Evolutionary conservation across 2,329 filamentous ascomycete species (phyloP).

Genomic region (Chrysosporium keratinophilum): DNA sequence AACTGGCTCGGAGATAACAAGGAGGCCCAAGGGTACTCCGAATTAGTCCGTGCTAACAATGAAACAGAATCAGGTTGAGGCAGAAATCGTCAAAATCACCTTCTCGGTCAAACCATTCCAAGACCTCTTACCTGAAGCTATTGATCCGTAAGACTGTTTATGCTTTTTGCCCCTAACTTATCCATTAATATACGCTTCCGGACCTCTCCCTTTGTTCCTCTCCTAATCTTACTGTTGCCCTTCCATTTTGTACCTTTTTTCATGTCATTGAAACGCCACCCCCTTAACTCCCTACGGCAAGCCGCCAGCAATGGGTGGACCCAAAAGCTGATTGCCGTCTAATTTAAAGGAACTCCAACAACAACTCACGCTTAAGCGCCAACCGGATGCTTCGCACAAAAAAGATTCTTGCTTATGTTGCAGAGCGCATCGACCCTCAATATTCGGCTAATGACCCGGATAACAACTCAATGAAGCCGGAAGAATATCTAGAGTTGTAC

Average conservation of each 20-base stretch:
- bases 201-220: too few species aligned
- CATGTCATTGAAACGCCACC: conserved; percentile 10
- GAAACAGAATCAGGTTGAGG: background rate
- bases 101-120: conserved; percentile 80
- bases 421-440: conserved; percentile 73
- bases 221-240: too few species aligned
- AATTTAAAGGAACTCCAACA: conserved; percentile 24
- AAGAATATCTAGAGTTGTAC: conserved; percentile 90
- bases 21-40: too few species aligned
- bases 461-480: conserved; percentile 57
- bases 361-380: conserved; percentile 84
- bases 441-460: conserved; percentile 47
- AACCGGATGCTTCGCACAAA: conserved; percentile 93
- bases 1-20: background rate
- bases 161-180: background rate
- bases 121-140: conserved; percentile 62
- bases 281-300: background rate
- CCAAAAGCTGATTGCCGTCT: background rate
- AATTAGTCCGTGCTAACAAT: background rate
- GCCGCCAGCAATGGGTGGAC: background rate
- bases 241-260: too few species aligned
- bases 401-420: conserved; percentile 87
- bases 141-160: conserved; percentile 50
- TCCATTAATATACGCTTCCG: background rate
- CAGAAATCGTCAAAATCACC: conserved; percentile 70